Evolutionary conservation across 768 basidiomycete genomes (phyloP), one percentile per base, ranked within the genome.

Genomic region (Epithele typhae): DNA sequence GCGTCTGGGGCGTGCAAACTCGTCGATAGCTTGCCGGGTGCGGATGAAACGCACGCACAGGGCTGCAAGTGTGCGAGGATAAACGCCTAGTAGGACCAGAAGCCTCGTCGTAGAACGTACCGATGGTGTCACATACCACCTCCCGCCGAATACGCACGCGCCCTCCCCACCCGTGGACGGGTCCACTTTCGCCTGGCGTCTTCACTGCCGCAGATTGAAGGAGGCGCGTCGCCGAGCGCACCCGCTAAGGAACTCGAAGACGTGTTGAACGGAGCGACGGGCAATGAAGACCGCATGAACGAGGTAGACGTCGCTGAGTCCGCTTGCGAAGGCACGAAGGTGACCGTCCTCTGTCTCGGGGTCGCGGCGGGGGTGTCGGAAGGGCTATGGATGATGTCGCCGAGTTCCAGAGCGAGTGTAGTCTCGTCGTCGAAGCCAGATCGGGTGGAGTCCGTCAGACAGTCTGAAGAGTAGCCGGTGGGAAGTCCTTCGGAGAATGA

Each of bases 331-430:
- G 12, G 35, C n/a, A 37, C 50, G 33, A 51, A 51, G 10, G 45
- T 33, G 3, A 46, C 50, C 30, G 45, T 25, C 23, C 39, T 51
- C 3, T 14, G 6, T 1, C 5, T 18, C 5, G 25, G 15, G 18
- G 5, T 23, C 7, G 39, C 25, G 15, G 6, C n/a, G 9, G 36
- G 43, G 19, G 5, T 32, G 7, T 57, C 40, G 1, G 54, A 49
- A 27, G 59, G 51, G 45, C 55, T 60, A 30, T 57, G 50, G 18
- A 62, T 41, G 15, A 60, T 49, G 30, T 60, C 59, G 25, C 47
- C 46, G 11, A 62, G 46, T 19, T 53, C 43, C n/a, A 59, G 47
- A 19, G 22, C 49, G 5, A 19, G 6, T 3, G n/a, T n/a, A n/a
- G n/a, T n/a, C n/a, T n/a, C n/a, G n/a, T n/a, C n/a, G n/a, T 30